Evolutionary conservation across 495 filamentous ascomycete genomes (phyloP), one percentile per base, ranked within the genome.

Genomic region (Penicillium bovifimosum): DNA sequence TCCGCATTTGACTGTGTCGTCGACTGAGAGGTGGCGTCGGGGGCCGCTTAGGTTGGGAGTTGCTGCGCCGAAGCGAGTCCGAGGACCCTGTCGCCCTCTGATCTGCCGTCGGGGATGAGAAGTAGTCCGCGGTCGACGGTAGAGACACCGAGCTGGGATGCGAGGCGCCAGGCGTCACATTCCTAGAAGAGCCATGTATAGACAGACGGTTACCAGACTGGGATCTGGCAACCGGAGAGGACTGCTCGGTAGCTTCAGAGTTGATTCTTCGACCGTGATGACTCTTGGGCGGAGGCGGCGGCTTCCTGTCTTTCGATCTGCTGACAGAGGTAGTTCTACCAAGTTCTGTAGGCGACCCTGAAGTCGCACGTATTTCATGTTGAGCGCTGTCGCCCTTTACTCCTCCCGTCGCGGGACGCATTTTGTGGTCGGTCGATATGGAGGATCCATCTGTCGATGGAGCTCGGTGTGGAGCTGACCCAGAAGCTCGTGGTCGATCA

Each of bases 201-300:
- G 71, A 69, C 31, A 58, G 62, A 18, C 63, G 59, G 9, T 70
- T 66, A 9, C 44, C 41, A 26, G 71, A 50, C 41, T 58, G 61
- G 41, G 52, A 44, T 9, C 71, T 53, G 42, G 56, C 53, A 17
- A 56, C 41, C 11, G 62, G 67, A 31, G 65, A 54, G 20, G 65
- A 40, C 10, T 72, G 60, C 36, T 62, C 54, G 11, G 59, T 39
- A 17, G 51, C 51, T 43, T 59, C 60, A 41, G 59, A 29, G 54
- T 71, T 80, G 38, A 88, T 86, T n/a, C 81, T 67, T 62, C 83
- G 86, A 6, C 86, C 86, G 68, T 87, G 85, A 49, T 84, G 79
- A 35, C 76, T 84, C 58, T 70, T 83, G 2, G 85, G 84, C 20
- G 80, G 77, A 13, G 81, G 80, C 9, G 81, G 78, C 13, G 76